Evolutionary conservation across 371 early-diverging fungal species (phyloP).

Genomic region (Dichotomocladium elegans): DNA sequence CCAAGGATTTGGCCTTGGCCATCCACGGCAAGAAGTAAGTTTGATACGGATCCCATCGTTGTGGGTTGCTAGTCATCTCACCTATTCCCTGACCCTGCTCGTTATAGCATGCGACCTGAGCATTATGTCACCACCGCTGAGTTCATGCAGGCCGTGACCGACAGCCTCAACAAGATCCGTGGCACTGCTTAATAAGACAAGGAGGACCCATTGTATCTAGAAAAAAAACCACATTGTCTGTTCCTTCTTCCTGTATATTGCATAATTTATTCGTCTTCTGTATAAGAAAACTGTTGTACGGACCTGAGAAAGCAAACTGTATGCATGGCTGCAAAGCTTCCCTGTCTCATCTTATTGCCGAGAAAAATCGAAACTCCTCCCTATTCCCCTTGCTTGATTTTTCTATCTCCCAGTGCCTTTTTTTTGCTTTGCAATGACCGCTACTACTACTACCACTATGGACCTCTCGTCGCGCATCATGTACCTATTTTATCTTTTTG

Average conservation of each 20-base stretch:
- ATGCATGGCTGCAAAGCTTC: no score
- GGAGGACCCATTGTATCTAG: background rate
- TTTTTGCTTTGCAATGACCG: conserved; percentile 1
- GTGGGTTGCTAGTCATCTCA: background rate
- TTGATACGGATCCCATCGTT: background rate
- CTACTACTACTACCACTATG: conserved; percentile 2
- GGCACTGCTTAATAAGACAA: conserved; percentile 2
- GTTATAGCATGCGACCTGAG: conserved; percentile 51
- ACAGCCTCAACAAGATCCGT: conserved; percentile 54
- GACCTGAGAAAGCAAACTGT: no score
- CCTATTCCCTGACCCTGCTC: conserved; percentile 1
- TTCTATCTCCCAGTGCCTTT: background rate
- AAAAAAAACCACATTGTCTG: background rate
- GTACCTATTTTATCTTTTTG: background rate
- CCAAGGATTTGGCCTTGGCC: conserved; percentile 91
- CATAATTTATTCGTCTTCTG: background rate
- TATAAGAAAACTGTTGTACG: no score
- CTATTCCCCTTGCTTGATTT: no score
- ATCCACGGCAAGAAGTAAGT: conserved; percentile 75
- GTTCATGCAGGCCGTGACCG: conserved; percentile 72
- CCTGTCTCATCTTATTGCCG: no score
- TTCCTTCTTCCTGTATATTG: background rate
- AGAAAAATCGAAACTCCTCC: no score
- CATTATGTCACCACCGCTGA: conserved; percentile 78
- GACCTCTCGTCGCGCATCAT: conserved; percentile 13